phyloP scores from a whole-genome alignment of 208 protist genomes.

The Porcisia hertigi region DNA sequence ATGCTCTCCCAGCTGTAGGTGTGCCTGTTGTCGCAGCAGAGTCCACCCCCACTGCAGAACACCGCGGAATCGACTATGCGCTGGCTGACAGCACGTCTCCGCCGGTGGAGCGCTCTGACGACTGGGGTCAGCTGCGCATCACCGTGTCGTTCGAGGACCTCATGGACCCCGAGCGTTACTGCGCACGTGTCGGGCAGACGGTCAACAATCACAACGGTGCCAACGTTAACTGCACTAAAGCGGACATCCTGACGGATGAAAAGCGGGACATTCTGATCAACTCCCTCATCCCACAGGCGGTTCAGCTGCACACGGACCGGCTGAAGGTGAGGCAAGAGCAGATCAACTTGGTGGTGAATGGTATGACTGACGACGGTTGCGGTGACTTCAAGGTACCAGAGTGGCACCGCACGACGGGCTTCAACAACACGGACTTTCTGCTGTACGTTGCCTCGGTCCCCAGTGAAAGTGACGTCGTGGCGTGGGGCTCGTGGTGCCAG shows the following conservation, averaged over 20 bases:
- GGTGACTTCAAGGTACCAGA: no score
- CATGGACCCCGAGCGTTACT: slow-evolving; percentile 34
- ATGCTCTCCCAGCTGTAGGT: not conserved
- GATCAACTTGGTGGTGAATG: slow-evolving; percentile 14
- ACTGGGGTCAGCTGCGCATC: no score
- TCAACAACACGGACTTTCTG: no score
- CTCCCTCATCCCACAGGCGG: slow-evolving; percentile 40
- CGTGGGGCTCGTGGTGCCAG: slow-evolving; percentile 59
- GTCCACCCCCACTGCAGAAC: slow-evolving; percentile 40
- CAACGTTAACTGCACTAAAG: slow-evolving; percentile 18
- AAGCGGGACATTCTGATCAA: slow-evolving; percentile 32
- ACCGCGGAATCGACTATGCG: no score
- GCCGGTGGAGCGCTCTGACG: no score
- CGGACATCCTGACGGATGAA: slow-evolving; percentile 37
- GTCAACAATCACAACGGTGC: slow-evolving; percentile 25
- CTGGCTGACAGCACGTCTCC: no score
- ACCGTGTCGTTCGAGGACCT: slow-evolving; percentile 40
- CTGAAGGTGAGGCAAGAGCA: slow-evolving; percentile 39
- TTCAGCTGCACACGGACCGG: slow-evolving; percentile 50
- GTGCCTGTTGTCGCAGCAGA: no score
- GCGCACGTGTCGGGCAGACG: slow-evolving; percentile 22
- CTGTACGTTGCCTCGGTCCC: slow-evolving; percentile 49
- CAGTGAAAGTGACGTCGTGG: not conserved
- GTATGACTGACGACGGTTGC: slow-evolving; percentile 1
- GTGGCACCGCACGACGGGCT: no score